Conservation (phyloP, 1,284 basidiomycete genomes). For the Sparassis latifolia region DNA sequence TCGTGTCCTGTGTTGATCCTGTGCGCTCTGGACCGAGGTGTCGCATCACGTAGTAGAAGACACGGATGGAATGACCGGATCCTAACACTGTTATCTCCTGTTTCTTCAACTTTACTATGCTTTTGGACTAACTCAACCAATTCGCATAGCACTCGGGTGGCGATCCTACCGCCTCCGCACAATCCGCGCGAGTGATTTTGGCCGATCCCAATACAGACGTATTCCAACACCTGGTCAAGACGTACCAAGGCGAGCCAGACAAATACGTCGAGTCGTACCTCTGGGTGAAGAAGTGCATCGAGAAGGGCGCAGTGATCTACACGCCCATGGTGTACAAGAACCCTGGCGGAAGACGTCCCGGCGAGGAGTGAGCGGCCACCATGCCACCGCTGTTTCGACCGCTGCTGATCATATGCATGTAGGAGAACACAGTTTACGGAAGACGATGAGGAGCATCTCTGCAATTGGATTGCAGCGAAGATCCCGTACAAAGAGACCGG, state of each 20-base stretch:
- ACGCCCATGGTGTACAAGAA: conserved; percentile 76
- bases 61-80: too few relatives aligned
- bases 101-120: background rate
- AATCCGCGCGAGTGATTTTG: conserved; percentile 65
- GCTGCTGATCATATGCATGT: background rate
- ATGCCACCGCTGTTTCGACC: background rate
- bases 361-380: conserved; percentile 59
- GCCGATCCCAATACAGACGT: conserved; percentile 71
- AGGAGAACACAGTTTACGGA: conserved; percentile 72
- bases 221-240: conserved; percentile 63
- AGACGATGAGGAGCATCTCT: conserved; percentile 65
- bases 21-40: background rate
- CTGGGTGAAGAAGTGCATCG: conserved; percentile 77
- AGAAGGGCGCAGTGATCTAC: conserved; percentile 52
- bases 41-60: background rate
- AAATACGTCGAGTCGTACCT: conserved; percentile 73
- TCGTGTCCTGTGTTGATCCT: too few relatives aligned
- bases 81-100: background rate
- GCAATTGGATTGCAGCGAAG: conserved; percentile 70
- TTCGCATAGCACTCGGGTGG: conserved; percentile 66
- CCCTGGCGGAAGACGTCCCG: conserved; percentile 69
- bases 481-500: conserved; percentile 76
- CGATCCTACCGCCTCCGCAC: conserved; percentile 56
- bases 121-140: background rate
- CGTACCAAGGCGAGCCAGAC: conserved; percentile 54